Evolutionary conservation across 768 basidiomycete genomes (phyloP), one percentile per base, ranked within the genome.

Genomic region (Tulasnella sp.): DNA sequence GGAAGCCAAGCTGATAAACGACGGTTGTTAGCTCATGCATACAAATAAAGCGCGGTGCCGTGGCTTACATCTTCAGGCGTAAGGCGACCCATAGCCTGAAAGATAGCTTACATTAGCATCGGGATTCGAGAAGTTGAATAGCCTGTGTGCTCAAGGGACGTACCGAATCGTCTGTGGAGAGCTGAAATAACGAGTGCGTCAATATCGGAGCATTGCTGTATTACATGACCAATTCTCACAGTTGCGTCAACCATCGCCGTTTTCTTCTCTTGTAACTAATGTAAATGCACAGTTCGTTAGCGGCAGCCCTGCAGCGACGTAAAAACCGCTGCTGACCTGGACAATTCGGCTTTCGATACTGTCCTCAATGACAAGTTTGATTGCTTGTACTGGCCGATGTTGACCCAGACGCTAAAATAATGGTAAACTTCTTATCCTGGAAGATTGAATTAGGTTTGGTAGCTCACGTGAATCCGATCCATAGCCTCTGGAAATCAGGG

Each of bases 341-440:
- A 99, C 78, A 59, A 99, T 98, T 62, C 92, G 84, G 65, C 84
- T 85, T 69, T 99, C 96, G 62, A 99, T 98, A 61, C 88, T 90
- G 69, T 99, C 93, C 70, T 98, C 92, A 44, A 97, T 79, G 17
- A 97, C 87, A 8, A 98, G 76, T 66, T 98, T 94, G 70, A 91
- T 90, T 15, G 92, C 92, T 65, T 87, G 80, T 48, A 99, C 89
- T 7, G 94, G 93, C 22, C 94, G 80, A 63, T 83, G 85, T 70
- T 98, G 92, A n/a, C 93, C 93, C 44, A 96, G 76, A 61, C 92
- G 85, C 54, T 56, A 19, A 21, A 27, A 48, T 48, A 43, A 22
- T 2, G 7, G n/a, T 12, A 5, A 42, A 25, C 10, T 42, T 12
- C n/a, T 53, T n/a, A 38, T 27, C 24, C n/a, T n/a, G n/a, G n/a